phyloP scores from a whole-genome alignment of 441 rosid species.

The Jatropha podagrica region DNA sequence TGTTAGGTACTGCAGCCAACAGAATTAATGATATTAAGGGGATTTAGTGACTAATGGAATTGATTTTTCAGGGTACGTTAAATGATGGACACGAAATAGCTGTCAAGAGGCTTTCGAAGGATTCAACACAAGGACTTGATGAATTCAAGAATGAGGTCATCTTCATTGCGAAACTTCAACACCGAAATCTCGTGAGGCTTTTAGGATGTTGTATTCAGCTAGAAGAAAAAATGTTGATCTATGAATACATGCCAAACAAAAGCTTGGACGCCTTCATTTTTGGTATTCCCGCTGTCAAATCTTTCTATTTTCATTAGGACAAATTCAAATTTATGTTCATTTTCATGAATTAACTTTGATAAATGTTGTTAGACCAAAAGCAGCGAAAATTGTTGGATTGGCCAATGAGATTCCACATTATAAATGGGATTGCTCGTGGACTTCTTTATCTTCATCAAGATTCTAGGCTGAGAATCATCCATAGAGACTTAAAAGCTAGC shows the following conservation, averaged over 20 bases:
- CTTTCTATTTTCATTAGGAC: neutral
- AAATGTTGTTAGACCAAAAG: slow-evolving; percentile 35
- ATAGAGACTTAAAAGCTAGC: slow-evolving; percentile 50
- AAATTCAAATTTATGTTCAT: neutral
- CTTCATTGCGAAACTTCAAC: too few species aligned
- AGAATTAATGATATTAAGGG: neutral
- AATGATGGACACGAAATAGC: slow-evolving; percentile 56
- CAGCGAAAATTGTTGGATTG: slow-evolving; percentile 44
- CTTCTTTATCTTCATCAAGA: slow-evolving; percentile 75
- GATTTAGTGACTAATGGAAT: neutral
- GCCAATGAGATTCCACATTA: slow-evolving; percentile 53
- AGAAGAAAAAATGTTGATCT: too few species aligned
- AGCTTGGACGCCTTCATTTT: slow-evolving; percentile 46
- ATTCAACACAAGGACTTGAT: slow-evolving; percentile 44
- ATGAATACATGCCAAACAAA: too few species aligned
- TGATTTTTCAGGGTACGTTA: slow-evolving; percentile 49
- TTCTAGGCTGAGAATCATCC: slow-evolving; percentile 42
- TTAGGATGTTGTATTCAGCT: too few species aligned
- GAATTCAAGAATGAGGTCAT: too few species aligned
- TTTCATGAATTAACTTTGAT: neutral
- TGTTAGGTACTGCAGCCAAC: neutral
- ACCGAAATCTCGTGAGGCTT: too few species aligned
- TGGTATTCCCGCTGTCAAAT: slow-evolving; percentile 26
- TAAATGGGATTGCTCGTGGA: slow-evolving; percentile 66
- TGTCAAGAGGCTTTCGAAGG: slow-evolving; percentile 53